Percentiles rank a stretch among this genome's conserved stretches.
Evolutionary conservation across 768 basidiomycete genomes (phyloP).

Genomic region (Mycena galericulata): DNA sequence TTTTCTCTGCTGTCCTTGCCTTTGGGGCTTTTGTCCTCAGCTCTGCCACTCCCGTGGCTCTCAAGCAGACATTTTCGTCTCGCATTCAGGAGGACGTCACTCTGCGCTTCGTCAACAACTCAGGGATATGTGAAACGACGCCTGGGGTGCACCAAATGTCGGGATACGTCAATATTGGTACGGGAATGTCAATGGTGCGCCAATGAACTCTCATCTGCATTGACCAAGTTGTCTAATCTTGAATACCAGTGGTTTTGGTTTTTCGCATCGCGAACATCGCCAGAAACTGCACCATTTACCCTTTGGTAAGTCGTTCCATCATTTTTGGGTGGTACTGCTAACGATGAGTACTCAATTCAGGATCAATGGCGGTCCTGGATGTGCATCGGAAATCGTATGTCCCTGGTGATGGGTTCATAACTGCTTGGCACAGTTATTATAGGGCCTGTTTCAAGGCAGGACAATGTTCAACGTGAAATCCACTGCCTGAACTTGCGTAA

Average conservation of each 20-base stretch:
- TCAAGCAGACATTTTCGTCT: conserved; percentile 33
- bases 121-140: conserved; percentile 67
- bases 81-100: conserved; percentile 20
- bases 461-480: background rate
- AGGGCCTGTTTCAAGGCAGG: conserved; percentile 68
- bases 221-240: background rate
- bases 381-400: conserved; percentile 67
- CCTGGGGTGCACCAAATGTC: conserved; percentile 61
- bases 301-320: conserved; percentile 58
- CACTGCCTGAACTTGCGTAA: background rate
- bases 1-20: conserved; percentile 20
- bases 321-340: background rate
- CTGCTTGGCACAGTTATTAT: background rate
- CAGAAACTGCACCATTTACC: conserved; percentile 74
- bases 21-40: conserved; percentile 11
- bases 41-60: background rate
- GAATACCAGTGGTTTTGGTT: conserved; percentile 78
- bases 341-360: background rate
- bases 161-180: conserved; percentile 63
- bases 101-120: conserved; percentile 52
- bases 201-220: too few species aligned
- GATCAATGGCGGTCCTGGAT: conserved; percentile 68
- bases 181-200: conserved; percentile 62
- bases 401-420: background rate
- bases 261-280: conserved; percentile 70